Base-by-base conservation (phyloP, 2,329 filamentous ascomycete species). In the Pestalotiopsis sp. region DNA sequence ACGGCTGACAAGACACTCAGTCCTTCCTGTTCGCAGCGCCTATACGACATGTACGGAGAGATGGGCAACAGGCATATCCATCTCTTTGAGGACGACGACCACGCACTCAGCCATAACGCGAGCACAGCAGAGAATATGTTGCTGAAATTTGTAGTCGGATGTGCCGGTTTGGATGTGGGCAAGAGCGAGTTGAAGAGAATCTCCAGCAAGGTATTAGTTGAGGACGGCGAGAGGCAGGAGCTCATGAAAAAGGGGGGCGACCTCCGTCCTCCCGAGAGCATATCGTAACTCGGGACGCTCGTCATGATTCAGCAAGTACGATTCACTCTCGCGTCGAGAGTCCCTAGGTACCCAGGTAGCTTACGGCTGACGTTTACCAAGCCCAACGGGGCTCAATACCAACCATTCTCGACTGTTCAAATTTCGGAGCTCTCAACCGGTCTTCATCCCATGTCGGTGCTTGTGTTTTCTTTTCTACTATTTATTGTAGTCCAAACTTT, bases 61-160 rank as follows among this genome's bases (percentile, higher is more conserved):
- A 68, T 71, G n/a, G 79, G 78, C 2, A 68, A 77, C 17, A 71
- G 79, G 41, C 73, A 75, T 69, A 58, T 83, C 70, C 77, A 79
- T 68, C 69, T 83, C 2, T 70, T 83, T 2, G 75, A 80, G 5
- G 76, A 77, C 0, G 81, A 83, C 69, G 79, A 83, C 71, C 82
- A 84, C 74, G 79, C 79, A 13, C 72, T 83, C 64, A 81, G 75
- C n/a, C 64, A 67, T 36, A 80, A 82, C 69, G 78, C 79, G 56
- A 67, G 71, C 39, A 70, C 77, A 68, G 82, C 77, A 1, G 82
- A 84, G 72, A 75, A 71, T 58, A 72, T 81, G 74, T 73, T 84
- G 20, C 78, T 81, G 11, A 75, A 77, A 7, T 84, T 84, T 69
- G 75, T 80, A 4, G 73, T 77, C 20, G 73, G 69, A 56, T 79